Conservation (phyloP, 179 eudicot species). For the Patellifolia procumbens region DNA sequence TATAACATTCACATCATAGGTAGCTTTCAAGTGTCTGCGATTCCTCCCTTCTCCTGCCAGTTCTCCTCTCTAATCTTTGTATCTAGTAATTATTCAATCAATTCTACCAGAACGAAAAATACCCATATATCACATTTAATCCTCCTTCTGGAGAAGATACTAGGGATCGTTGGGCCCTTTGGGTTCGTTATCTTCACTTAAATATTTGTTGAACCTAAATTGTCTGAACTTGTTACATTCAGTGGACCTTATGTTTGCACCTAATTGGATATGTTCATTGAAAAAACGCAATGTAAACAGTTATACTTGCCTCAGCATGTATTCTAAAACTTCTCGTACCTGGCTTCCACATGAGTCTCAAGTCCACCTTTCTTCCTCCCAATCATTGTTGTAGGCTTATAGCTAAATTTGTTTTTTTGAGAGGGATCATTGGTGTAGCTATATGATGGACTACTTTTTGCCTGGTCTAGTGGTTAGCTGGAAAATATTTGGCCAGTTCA, state of each 20-base stretch:
- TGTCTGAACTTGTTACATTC: too few species aligned
- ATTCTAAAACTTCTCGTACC: not conserved
- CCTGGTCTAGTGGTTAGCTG: not conserved
- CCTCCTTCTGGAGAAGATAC: not conserved
- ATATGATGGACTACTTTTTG: not conserved
- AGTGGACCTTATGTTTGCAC: too few species aligned
- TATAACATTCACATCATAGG: not conserved
- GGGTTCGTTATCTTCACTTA: too few species aligned
- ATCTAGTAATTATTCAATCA: not conserved
- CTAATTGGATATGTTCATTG: too few species aligned
- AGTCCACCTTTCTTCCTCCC: not conserved
- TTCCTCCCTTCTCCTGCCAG: not conserved
- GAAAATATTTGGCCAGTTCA: not conserved
- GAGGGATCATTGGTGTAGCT: not conserved
- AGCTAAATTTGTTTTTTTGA: too few species aligned
- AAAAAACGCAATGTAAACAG: too few species aligned
- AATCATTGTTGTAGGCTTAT: too few species aligned
- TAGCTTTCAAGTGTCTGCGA: conserved; percentile 7
- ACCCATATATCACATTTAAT: not conserved
- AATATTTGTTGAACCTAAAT: too few species aligned
- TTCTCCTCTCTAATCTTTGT: not conserved
- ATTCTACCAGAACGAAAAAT: not conserved
- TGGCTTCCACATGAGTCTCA: not conserved
- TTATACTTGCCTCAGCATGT: not conserved
- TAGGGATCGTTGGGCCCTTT: not conserved